Percentiles rank a stretch among this genome's conserved stretches.
Evolutionary conservation across 2,329 filamentous ascomycete species (phyloP).

Genomic region (Ceratocystis papillata): DNA sequence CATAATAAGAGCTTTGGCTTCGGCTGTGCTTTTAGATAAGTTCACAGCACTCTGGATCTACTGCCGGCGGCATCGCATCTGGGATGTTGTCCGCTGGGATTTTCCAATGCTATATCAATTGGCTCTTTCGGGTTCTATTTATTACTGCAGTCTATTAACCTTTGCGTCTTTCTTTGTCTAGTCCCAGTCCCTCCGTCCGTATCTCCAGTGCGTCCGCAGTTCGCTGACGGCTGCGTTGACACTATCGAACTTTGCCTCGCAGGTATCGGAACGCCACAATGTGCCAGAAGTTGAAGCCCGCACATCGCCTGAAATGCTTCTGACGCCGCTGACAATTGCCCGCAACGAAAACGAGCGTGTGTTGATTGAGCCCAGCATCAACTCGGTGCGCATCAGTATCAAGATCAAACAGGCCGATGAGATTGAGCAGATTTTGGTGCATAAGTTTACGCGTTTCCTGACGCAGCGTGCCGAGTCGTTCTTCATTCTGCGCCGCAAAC

Average conservation of each 20-base stretch:
- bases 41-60: slow-evolving; percentile 20
- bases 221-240: slow-evolving; percentile 89
- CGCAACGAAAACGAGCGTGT: slow-evolving; percentile 97
- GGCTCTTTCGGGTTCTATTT: slow-evolving; percentile 12
- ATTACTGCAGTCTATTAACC: background rate
- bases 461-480: slow-evolving; percentile 94
- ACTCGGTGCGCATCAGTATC: slow-evolving; percentile 94
- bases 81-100: slow-evolving; percentile 20
- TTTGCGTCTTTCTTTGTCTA: slow-evolving; percentile 29
- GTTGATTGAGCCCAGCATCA: slow-evolving; percentile 90
- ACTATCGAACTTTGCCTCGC: slow-evolving; percentile 85
- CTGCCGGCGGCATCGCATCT: slow-evolving; percentile 26
- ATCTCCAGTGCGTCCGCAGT: slow-evolving; percentile 90
- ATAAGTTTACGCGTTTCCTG: slow-evolving; percentile 96
- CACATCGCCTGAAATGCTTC: slow-evolving; percentile 82
- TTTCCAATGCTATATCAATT: background rate
- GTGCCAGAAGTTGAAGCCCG: slow-evolving; percentile 93
- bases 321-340: slow-evolving; percentile 81
- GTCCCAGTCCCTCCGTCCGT: slow-evolving; percentile 95
- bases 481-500: slow-evolving; percentile 90
- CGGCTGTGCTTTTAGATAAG: background rate
- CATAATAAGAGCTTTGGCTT: background rate
- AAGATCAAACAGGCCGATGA: slow-evolving; percentile 99
- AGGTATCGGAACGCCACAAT: slow-evolving; percentile 93
- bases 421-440: slow-evolving; percentile 94